Evolutionary conservation across 1,284 basidiomycete species (phyloP), one percentile per base, ranked within the genome.

Genomic region (Marasmius fiardii): DNA sequence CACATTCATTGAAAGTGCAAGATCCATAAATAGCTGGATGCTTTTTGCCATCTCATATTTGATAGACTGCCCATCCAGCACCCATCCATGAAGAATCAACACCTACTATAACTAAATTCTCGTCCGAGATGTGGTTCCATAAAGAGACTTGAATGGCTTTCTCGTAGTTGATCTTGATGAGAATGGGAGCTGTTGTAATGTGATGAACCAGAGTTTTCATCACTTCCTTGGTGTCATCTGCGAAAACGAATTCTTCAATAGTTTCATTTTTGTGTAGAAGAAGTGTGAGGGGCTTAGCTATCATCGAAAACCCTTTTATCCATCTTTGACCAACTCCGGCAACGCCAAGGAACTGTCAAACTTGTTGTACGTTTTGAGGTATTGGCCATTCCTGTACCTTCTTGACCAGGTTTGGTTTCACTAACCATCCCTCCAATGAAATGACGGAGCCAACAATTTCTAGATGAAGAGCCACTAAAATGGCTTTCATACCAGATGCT

Each of bases 11-110:
- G 62, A 68, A 72, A 0, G 70, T 71, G 51, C 68, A 67, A 0
- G 68, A 73, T 0, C 71, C 67, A 57, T 62, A 74, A 1, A 67
- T 31, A 0, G 67, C 62, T 0, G 66, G 69, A 2, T 61, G 58
- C 33, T 64, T 64, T 12, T 63, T 57, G 0, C 43, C 52, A 0
- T 65, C 58, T 0, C 45, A n/a, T 4, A 63, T 31, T 49, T 76
- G 73, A 24, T 64, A 68, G 0, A 74, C 53, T 0, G 69, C 62
- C 65, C 66, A 75, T 0, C 73, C 73, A 0, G 67, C 60, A 0
- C 68, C 72, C 24, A 64, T 59, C 10, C 60, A 58, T 0, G 65
- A 71, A 1, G 68, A 69, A 43, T 76, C 72, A 3, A 74, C 69
- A 0, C 64, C 65, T 2, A 74, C 52, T 5, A 70, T 60, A 1